phyloP scores from a whole-genome alignment of 2,329 filamentous ascomycete species.

The Claviceps spartinae region DNA sequence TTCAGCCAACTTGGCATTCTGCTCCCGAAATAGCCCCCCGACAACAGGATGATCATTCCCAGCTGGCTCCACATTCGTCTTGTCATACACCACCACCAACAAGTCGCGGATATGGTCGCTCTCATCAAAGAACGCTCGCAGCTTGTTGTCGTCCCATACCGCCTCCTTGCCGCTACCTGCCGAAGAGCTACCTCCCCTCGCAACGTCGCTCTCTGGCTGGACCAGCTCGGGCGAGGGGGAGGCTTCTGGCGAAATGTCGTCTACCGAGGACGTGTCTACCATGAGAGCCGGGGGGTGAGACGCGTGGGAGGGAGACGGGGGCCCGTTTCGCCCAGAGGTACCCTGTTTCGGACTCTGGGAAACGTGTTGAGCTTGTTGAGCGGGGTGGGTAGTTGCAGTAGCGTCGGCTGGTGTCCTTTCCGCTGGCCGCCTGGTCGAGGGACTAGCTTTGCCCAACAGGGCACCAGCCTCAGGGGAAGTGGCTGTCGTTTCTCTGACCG shows the following conservation, averaged over 20 bases:
- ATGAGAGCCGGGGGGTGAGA: slow-evolving; percentile 52
- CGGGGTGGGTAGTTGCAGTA: slow-evolving; percentile 17
- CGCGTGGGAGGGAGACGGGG: slow-evolving; percentile 18
- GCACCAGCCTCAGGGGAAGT: not conserved
- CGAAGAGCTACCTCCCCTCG: slow-evolving; percentile 21
- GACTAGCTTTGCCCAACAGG: not conserved
- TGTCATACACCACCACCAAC: slow-evolving; percentile 84
- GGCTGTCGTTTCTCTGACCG: no score
- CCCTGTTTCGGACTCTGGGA: not conserved
- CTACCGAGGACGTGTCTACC: slow-evolving; percentile 57
- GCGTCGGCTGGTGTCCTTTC: slow-evolving; percentile 6
- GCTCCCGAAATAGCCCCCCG: slow-evolving; percentile 67
- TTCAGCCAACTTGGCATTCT: slow-evolving; percentile 72
- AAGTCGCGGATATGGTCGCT: slow-evolving; percentile 80
- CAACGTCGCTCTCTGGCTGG: slow-evolving; percentile 28
- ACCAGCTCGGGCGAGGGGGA: slow-evolving; percentile 51
- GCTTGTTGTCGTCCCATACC: slow-evolving; percentile 74
- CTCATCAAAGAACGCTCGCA: slow-evolving; percentile 84
- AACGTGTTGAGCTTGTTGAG: slow-evolving; percentile 8
- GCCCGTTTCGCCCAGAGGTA: slow-evolving; percentile 11
- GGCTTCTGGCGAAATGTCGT: slow-evolving; percentile 48
- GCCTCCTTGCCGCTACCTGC: slow-evolving; percentile 24
- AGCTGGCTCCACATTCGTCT: slow-evolving; percentile 65
- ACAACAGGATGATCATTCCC: slow-evolving; percentile 77
- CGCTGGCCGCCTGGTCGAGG: not conserved